Conservation (phyloP, 225 moss, liverwort and hornwort species). For the Pleurozium schreberi region DNA sequence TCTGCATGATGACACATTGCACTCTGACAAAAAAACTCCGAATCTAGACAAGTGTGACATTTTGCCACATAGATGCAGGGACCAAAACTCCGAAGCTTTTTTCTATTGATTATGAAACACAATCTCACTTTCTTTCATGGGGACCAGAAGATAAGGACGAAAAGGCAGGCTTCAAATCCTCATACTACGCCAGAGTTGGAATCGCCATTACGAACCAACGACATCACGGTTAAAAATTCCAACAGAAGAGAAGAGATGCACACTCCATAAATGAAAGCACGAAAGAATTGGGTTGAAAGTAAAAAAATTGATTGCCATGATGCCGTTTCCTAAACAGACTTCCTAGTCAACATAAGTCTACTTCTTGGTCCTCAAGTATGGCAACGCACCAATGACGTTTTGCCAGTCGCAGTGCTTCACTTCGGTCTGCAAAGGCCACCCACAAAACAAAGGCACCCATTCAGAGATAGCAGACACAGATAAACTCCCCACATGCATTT, state of each 20-base stretch:
- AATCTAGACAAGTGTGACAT: neutral
- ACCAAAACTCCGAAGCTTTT: neutral
- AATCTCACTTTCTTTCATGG: neutral
- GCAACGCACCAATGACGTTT: constrained; percentile 43
- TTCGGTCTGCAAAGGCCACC: constrained; percentile 7
- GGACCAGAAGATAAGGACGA: neutral
- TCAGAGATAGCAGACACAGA: neutral
- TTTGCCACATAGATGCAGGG: too few species aligned
- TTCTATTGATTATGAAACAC: neutral
- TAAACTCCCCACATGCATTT: neutral
- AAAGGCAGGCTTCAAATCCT: neutral
- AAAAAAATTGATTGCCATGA: neutral
- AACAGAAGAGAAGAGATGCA: neutral
- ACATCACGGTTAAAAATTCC: neutral
- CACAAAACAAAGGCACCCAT: neutral
- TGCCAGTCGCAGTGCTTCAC: constrained; percentile 39
- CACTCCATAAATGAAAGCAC: neutral
- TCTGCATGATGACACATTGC: neutral
- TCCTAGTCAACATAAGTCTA: constrained; percentile 6
- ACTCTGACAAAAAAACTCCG: neutral
- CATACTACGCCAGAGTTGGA: neutral
- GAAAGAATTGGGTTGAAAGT: neutral
- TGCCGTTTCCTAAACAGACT: neutral
- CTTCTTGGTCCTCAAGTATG: constrained; percentile 37
- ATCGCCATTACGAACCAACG: neutral